Base-by-base conservation (phyloP, 1,139 yeast species). In the Suhomyces maxii region DNA sequence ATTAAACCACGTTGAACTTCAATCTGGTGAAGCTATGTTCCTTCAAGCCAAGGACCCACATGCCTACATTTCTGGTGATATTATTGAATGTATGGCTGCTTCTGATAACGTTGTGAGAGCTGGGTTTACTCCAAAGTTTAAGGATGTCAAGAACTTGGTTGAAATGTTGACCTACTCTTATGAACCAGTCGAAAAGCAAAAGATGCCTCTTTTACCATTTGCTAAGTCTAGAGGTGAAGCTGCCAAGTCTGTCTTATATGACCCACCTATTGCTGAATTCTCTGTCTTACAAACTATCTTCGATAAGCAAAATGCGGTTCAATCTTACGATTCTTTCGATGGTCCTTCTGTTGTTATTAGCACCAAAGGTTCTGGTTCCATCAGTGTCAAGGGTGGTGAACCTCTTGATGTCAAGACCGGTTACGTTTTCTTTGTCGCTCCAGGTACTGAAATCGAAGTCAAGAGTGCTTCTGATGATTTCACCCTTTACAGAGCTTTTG, bases 51-150 rank as follows among this genome's bases (percentile, higher is more conserved):
- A 90, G 71, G 98, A 90, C 66, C 98, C 98, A 26, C 99, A 93
- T 67, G 99, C 99, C 33, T 93, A 95, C 71, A 93, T 93, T 54
- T 80, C 86, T 46, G 99, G 99, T 55, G 98, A 93, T 66, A 93
- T 93, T 57, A 91, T 93, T 60, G 99, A 93, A 71, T 95, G 99
- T 74, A 93, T 93, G 99, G 99, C 99, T 42, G 97, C 98, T 10
- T 86, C 96, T 36, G 99, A 93, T 67, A 93, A 93, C 61, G 99
- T 93, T 49, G 97, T 93, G 40, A 83, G 99, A 68, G 96, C 98
- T 7, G 99, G 99, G 8, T 93, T 93, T 75, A 93, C 99, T 11
- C 99, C 99, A 49, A 93, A 95, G 69, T 93, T 91, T 74, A 93
- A 91, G 71, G 99, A 95, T 67, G 98, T 93, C 47, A 71, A 84